Evolutionary conservation across 352 stramenopile species (phyloP).

Genomic region (Phytophthora tubulina): DNA sequence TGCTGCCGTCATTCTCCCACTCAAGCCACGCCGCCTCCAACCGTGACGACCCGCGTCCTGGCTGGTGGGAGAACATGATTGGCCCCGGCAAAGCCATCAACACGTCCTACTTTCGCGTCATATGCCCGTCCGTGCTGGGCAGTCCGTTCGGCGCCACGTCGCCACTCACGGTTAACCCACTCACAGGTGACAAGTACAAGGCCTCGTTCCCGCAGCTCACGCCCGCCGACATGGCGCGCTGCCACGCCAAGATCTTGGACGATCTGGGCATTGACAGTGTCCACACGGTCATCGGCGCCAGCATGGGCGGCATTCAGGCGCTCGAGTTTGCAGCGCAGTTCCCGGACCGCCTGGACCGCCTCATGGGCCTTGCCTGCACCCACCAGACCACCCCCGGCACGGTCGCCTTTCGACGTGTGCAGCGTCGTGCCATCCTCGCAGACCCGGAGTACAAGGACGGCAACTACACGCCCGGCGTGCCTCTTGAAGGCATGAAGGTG

Average conservation of each 20-base stretch:
- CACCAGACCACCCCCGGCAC: slow-evolving; percentile 89
- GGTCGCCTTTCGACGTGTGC: slow-evolving; percentile 85
- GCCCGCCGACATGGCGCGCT: slow-evolving; percentile 82
- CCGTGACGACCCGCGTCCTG: slow-evolving; percentile 76
- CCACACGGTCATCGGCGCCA: slow-evolving; percentile 87
- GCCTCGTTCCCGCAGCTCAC: slow-evolving; percentile 87
- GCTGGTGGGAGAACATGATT: slow-evolving; percentile 92
- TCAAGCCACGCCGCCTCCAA: slow-evolving; percentile 87
- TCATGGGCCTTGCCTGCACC: slow-evolving; percentile 86
- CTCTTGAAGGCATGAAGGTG: slow-evolving; percentile 85
- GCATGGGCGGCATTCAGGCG: slow-evolving; percentile 91
- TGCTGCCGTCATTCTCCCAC: slow-evolving; percentile 90
- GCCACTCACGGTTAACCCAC: slow-evolving; percentile 65
- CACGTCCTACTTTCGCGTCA: slow-evolving; percentile 90
- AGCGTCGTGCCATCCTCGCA: slow-evolving; percentile 83
- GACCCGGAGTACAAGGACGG: slow-evolving; percentile 86
- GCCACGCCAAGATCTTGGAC: slow-evolving; percentile 83
- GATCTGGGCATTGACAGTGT: slow-evolving; percentile 79
- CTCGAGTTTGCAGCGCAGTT: slow-evolving; percentile 90
- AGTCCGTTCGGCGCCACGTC: slow-evolving; percentile 89
- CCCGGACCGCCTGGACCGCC: slow-evolving; percentile 71
- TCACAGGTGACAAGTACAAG: slow-evolving; percentile 72
- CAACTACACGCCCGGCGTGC: slow-evolving; percentile 66
- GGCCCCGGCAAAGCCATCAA: slow-evolving; percentile 88
- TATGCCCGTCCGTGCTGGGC: slow-evolving; percentile 85